phyloP scores from a whole-genome alignment of 2,329 filamentous ascomycete genomes.

The Ascochyta lentis region DNA sequence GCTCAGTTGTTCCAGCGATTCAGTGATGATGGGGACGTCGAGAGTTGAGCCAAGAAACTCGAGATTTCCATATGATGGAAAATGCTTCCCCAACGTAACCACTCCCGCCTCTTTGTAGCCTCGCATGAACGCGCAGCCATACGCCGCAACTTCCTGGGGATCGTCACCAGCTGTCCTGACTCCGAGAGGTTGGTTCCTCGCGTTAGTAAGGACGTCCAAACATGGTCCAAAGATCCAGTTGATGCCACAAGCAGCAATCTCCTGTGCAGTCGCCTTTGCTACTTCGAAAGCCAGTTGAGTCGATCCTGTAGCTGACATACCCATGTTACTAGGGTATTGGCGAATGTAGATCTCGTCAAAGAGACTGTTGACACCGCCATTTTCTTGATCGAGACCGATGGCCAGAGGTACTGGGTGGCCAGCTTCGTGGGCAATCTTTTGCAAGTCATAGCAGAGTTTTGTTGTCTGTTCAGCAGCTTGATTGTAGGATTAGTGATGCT shows the following conservation, averaged over 20 bases:
- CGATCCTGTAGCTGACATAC: conserved; percentile 88
- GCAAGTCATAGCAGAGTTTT: conserved; percentile 84
- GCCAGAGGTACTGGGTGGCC: conserved; percentile 88
- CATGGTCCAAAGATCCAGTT: conserved; percentile 96
- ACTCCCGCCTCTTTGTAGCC: conserved; percentile 92
- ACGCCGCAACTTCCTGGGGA: conserved; percentile 92
- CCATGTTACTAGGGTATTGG: conserved; percentile 97
- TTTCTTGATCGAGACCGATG: conserved; percentile 95
- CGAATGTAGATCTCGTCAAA: conserved; percentile 96
- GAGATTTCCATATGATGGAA: conserved; percentile 93
- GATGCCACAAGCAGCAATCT: conserved; percentile 89
- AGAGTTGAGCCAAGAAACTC: conserved; percentile 90
- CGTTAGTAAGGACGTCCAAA: conserved; percentile 91
- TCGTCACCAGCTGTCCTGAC: conserved; percentile 92
- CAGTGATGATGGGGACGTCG: conserved; percentile 94
- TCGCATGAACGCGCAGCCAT: conserved; percentile 87
- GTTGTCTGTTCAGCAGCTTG: conserved; percentile 91
- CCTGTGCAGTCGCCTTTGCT: conserved; percentile 90
- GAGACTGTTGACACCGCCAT: conserved; percentile 95
- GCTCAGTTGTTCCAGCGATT: conserved; percentile 89
- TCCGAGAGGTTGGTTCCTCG: conserved; percentile 86
- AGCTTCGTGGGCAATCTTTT: conserved; percentile 88
- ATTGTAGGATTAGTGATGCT: conserved; percentile 28
- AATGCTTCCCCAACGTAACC: conserved; percentile 92
- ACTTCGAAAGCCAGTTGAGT: conserved; percentile 86